These are phyloP conservation scores for Curvularia eragrostidis DNA, from an alignment of 2,329 filamentous ascomycete genomes.

Conservation along the genomic window DNA sequence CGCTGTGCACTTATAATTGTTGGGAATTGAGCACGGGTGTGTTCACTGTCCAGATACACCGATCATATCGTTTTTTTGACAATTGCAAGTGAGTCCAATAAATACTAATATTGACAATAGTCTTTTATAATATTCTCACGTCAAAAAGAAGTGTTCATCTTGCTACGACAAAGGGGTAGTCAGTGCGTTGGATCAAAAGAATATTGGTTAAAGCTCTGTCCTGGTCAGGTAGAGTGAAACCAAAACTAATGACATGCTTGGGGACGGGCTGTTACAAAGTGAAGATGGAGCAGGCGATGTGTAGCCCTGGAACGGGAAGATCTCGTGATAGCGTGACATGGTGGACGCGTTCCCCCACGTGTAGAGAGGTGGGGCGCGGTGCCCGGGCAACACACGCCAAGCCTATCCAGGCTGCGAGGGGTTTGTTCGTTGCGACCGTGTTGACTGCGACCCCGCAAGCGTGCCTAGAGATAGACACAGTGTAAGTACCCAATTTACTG, in stretches of 20 bases:
- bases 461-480: neutral
- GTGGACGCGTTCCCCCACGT: conserved; percentile 15
- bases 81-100: neutral
- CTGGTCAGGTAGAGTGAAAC: neutral
- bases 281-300: neutral
- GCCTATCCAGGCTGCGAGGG: conserved; percentile 15
- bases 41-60: no score
- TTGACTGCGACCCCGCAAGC: neutral
- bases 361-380: conserved; percentile 7
- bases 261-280: neutral
- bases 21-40: neutral
- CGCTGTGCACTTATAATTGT: neutral
- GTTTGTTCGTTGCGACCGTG: neutral
- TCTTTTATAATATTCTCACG: neutral
- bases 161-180: neutral
- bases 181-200: neutral
- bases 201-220: neutral
- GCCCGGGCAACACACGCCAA: conserved; percentile 16
- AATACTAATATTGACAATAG: neutral
- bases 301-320: neutral
- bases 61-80: no score
- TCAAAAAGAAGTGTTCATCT: neutral
- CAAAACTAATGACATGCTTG: neutral
- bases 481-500: neutral
- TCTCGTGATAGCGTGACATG: conserved; percentile 17